Evolutionary conservation across 2,329 filamentous ascomycete species (phyloP).

Genomic region (Ceratocystis smalleyi): DNA sequence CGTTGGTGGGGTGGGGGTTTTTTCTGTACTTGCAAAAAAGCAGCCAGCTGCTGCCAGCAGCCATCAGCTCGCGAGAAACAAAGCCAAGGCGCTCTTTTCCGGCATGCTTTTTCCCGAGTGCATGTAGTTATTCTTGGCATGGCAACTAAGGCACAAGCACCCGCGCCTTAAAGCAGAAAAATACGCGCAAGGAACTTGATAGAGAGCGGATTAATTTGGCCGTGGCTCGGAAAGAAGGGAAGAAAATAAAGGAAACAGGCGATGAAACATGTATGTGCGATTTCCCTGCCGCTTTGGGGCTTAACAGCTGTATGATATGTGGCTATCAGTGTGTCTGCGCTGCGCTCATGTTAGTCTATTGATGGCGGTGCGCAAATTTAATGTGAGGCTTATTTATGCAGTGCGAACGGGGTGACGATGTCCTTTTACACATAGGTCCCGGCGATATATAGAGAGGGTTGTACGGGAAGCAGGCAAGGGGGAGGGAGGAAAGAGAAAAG

Average conservation of each 20-base stretch:
- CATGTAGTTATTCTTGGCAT: too few relatives aligned
- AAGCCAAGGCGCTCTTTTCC: too few relatives aligned
- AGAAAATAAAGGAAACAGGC: neutral
- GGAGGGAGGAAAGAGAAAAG: neutral
- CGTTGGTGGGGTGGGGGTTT: too few relatives aligned
- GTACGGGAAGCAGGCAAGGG: neutral
- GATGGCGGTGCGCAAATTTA: constrained; percentile 1
- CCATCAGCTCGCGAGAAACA: too few relatives aligned
- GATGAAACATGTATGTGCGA: neutral
- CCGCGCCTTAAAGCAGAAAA: neutral
- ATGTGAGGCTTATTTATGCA: neutral
- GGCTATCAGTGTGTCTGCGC: neutral
- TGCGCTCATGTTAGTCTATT: neutral
- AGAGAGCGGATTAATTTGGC: neutral
- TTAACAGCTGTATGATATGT: neutral
- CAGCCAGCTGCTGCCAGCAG: too few relatives aligned
- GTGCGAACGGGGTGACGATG: neutral
- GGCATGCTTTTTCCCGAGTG: too few relatives aligned
- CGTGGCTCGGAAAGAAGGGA: neutral
- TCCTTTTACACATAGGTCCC: neutral
- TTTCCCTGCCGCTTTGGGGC: neutral
- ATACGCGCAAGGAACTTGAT: neutral
- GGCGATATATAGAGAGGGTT: neutral
- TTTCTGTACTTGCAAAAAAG: too few relatives aligned
- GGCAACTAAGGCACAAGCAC: neutral